Conservation (phyloP, 306 rosid species). For the Pueraria montana region DNA sequence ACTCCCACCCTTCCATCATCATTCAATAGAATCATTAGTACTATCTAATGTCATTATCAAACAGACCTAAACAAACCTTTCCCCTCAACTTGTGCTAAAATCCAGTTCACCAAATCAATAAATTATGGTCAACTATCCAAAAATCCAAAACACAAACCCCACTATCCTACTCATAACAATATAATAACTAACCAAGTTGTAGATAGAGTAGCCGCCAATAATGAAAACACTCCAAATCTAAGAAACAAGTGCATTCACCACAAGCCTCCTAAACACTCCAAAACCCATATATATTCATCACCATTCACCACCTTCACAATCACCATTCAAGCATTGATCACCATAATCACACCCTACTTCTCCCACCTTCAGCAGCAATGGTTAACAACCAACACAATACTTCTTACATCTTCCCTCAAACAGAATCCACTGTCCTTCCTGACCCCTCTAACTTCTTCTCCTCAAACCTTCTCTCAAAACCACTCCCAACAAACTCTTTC, state of each 20-base stretch:
- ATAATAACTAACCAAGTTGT: conserved; percentile 33
- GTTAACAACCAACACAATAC: background rate
- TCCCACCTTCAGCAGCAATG: conserved; percentile 7
- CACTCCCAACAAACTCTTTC: conserved; percentile 94
- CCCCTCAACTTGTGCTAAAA: conserved; percentile 30
- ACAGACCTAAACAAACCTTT: background rate
- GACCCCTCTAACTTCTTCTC: conserved; percentile 90
- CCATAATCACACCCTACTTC: background rate
- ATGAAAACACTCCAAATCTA: background rate
- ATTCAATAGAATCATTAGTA: background rate
- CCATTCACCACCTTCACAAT: background rate
- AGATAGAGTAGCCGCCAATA: conserved; percentile 13
- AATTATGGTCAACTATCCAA: background rate
- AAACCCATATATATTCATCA: background rate
- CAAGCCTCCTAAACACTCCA: background rate
- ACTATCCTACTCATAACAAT: background rate
- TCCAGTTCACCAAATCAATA: conserved; percentile 30
- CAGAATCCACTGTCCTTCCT: conserved; percentile 76
- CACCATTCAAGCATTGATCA: conserved; percentile 26
- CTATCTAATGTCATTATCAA: background rate
- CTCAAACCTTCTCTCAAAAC: conserved; percentile 63
- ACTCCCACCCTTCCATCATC: conserved; percentile 46
- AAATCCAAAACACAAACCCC: background rate
- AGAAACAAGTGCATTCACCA: background rate
- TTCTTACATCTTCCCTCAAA: conserved; percentile 73